Conservation (phyloP, 1,139 yeast species). For the Candida smagusa region DNA sequence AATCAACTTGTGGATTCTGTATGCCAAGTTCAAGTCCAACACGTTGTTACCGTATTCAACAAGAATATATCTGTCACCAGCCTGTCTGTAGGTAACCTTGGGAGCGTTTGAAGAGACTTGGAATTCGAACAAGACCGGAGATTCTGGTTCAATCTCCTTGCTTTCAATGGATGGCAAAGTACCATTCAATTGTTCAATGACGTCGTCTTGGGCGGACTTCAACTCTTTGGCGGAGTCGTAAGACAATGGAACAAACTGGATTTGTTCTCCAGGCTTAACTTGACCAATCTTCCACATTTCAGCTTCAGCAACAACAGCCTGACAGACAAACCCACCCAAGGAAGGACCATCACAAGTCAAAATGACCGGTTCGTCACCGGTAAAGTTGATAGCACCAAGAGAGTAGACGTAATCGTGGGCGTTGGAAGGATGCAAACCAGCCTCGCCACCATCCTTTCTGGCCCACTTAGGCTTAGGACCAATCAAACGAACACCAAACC, state of each 20-base stretch:
- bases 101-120: constrained; percentile 55
- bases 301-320: constrained; percentile 91
- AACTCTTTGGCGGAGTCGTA: constrained; percentile 65
- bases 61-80: constrained; percentile 90
- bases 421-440: constrained; percentile 96
- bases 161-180: constrained; percentile 36
- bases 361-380: constrained; percentile 98
- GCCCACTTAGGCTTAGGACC: constrained; percentile 99
- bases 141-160: constrained; percentile 40
- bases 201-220: constrained; percentile 56
- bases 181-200: constrained; percentile 44
- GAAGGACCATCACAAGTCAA: constrained; percentile 97
- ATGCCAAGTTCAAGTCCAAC: constrained; percentile 80
- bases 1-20: constrained; percentile 80
- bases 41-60: constrained; percentile 90
- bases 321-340: constrained; percentile 95
- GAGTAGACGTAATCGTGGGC: constrained; percentile 97
- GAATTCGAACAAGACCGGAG: constrained; percentile 59
- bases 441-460: constrained; percentile 95
- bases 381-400: constrained; percentile 92
- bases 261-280: constrained; percentile 87
- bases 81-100: constrained; percentile 83
- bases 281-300: constrained; percentile 99
- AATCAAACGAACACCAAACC: constrained; percentile 90
- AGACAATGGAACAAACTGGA: constrained; percentile 75